These are phyloP conservation scores for Mycena sanguinolenta DNA, from an alignment of 768 basidiomycete genomes.

Conservation along the genomic window DNA sequence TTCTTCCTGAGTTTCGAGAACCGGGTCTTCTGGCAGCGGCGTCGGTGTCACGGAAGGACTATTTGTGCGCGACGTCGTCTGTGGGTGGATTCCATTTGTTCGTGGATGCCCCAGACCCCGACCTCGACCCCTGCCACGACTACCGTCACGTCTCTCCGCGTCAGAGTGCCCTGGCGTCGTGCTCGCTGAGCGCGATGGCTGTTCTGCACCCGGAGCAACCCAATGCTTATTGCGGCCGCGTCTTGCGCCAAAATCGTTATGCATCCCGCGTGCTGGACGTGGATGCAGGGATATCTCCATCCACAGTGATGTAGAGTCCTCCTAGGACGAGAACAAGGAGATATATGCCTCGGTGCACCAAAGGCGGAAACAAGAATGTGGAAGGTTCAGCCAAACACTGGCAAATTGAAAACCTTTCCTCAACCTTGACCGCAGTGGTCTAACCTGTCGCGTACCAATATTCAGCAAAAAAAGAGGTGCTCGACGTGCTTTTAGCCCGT, in stretches of 20 bases:
- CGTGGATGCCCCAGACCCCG: slow-evolving; percentile 46
- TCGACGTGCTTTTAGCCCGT: no score
- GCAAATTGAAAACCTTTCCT: neutral
- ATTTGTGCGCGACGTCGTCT: slow-evolving; percentile 54
- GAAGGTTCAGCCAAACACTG: neutral
- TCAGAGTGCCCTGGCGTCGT: slow-evolving; percentile 57
- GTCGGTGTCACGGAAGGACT: slow-evolving; percentile 57
- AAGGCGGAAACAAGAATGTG: neutral
- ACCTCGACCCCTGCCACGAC: slow-evolving; percentile 70
- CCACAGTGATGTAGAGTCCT: neutral
- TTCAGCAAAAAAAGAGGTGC: no score
- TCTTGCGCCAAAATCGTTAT: slow-evolving; percentile 42
- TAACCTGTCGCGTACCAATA: no score
- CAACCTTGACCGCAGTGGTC: neutral
- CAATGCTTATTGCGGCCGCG: slow-evolving; percentile 72
- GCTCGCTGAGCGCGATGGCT: slow-evolving; percentile 49
- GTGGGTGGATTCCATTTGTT: slow-evolving; percentile 48
- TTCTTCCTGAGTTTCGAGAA: slow-evolving; percentile 71
- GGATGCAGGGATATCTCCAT: slow-evolving; percentile 34
- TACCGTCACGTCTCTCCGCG: slow-evolving; percentile 73
- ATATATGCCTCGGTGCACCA: neutral
- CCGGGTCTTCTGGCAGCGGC: slow-evolving; percentile 60
- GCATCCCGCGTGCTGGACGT: slow-evolving; percentile 26
- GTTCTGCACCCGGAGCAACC: slow-evolving; percentile 58
- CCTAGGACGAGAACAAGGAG: neutral